A percentile compares a stretch with the other conserved stretches of the same genome.
phyloP scores from a whole-genome alignment of 768 basidiomycete species.

The Krasilnikovozyma curviuscula region DNA sequence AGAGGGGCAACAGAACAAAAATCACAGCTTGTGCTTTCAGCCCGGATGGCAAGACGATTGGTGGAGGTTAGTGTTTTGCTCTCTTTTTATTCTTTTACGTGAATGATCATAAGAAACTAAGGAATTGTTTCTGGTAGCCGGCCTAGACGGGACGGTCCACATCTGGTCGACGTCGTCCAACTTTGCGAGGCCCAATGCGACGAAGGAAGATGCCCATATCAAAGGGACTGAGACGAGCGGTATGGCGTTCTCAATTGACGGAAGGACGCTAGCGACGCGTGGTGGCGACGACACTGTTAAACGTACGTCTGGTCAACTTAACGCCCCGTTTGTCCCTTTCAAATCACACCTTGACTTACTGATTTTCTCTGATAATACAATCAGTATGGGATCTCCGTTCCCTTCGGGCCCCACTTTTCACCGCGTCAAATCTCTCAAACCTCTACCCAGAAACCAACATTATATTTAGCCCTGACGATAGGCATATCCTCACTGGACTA shows the following conservation, averaged over 20 bases:
- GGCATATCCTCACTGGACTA: slow-evolving; percentile 60
- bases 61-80: slow-evolving; percentile 45
- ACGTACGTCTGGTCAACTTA: slow-evolving; percentile 36
- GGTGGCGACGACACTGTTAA: slow-evolving; percentile 94
- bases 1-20: slow-evolving; percentile 81
- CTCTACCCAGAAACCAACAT: slow-evolving; percentile 86
- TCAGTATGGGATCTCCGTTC: slow-evolving; percentile 85
- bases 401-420: slow-evolving; percentile 70
- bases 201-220: slow-evolving; percentile 65
- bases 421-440: slow-evolving; percentile 44
- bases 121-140: slow-evolving; percentile 35
- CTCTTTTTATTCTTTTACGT: slow-evolving; percentile 2
- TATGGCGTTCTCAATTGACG: slow-evolving; percentile 72
- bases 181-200: slow-evolving; percentile 74
- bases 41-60: slow-evolving; percentile 69
- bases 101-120: background rate
- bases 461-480: slow-evolving; percentile 86
- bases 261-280: slow-evolving; percentile 61
- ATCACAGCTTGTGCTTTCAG: slow-evolving; percentile 75
- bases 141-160: slow-evolving; percentile 77
- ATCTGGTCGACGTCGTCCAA: slow-evolving; percentile 85
- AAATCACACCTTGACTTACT: background rate
- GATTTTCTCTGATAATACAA: background rate
- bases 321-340: background rate
- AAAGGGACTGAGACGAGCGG: slow-evolving; percentile 77